Conservation (phyloP, 768 basidiomycete species). For the Boletus speciosus region DNA sequence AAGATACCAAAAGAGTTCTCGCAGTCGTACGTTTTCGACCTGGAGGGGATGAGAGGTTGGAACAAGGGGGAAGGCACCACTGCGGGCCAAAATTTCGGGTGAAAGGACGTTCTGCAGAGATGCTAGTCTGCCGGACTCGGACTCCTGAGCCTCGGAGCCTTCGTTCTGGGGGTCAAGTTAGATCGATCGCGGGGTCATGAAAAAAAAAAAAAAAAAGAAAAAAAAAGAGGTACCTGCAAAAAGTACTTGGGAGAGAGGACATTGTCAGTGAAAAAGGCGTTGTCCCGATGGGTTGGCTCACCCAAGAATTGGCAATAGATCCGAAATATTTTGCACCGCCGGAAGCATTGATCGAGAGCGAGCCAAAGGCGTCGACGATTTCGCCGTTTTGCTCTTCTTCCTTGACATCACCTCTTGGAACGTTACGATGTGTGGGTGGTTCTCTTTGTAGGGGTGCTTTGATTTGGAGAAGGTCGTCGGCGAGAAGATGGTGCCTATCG, state of each 20-base stretch:
- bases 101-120: slow-evolving; percentile 56
- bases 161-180: slow-evolving; percentile 48
- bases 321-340: slow-evolving; percentile 77
- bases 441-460: slow-evolving; percentile 78
- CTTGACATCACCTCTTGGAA: slow-evolving; percentile 38
- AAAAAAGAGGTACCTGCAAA: slow-evolving; percentile 49
- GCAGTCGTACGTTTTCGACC: slow-evolving; percentile 45
- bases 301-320: slow-evolving; percentile 74
- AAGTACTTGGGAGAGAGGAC: slow-evolving; percentile 37
- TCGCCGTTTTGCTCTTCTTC: slow-evolving; percentile 66
- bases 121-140: slow-evolving; percentile 42
- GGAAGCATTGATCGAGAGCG: slow-evolving; percentile 66
- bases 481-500: slow-evolving; percentile 63
- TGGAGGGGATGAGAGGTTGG: slow-evolving; percentile 38
- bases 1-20: slow-evolving; percentile 66
- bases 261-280: neutral
- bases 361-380: slow-evolving; percentile 77
- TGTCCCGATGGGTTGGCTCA: slow-evolving; percentile 23
- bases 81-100: slow-evolving; percentile 58
- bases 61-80: slow-evolving; percentile 62
- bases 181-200: neutral
- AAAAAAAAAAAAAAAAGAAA: neutral
- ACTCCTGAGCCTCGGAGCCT: slow-evolving; percentile 50
- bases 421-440: slow-evolving; percentile 40
- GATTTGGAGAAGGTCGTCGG: slow-evolving; percentile 69